These are phyloP conservation scores for Trichoderma brevicompactum DNA, from an alignment of 2,329 filamentous ascomycete species.

Conservation along the genomic window DNA sequence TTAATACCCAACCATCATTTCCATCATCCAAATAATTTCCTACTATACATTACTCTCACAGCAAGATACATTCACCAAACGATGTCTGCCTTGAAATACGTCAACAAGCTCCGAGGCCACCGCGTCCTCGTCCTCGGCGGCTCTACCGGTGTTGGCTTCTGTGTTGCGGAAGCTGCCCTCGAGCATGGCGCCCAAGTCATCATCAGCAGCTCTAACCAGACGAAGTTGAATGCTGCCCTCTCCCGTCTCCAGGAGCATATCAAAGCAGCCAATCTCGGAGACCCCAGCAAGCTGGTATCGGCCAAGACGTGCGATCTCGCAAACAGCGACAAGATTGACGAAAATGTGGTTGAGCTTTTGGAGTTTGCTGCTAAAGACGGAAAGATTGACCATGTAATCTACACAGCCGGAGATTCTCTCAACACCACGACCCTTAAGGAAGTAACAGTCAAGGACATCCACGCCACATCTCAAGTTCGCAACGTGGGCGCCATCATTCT, in stretches of 20 bases:
- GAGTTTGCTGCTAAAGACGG: constrained; percentile 49
- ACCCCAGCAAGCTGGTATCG: constrained; percentile 33
- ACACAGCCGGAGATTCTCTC: constrained; percentile 57
- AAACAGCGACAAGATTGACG: constrained; percentile 35
- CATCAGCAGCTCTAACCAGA: constrained; percentile 61
- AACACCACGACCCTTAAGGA: constrained; percentile 46
- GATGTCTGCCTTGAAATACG: constrained; percentile 36
- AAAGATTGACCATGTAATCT: constrained; percentile 62
- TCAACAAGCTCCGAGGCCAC: constrained; percentile 43
- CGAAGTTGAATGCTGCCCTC: constrained; percentile 54
- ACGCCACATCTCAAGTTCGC: constrained; percentile 52
- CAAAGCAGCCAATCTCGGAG: constrained; percentile 44
- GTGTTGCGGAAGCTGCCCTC: constrained; percentile 61
- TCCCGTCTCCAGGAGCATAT: constrained; percentile 41
- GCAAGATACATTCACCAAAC: neutral
- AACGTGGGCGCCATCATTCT: constrained; percentile 56
- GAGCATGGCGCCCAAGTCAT: constrained; percentile 60
- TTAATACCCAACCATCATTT: no score
- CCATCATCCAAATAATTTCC: neutral
- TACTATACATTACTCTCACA: neutral
- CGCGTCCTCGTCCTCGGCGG: constrained; percentile 66
- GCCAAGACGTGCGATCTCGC: constrained; percentile 36
- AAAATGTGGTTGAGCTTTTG: constrained; percentile 54
- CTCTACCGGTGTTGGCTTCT: constrained; percentile 65
- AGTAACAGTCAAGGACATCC: constrained; percentile 46